Evolutionary conservation across 2,329 filamentous ascomycete species (phyloP), one percentile per base, ranked within the genome.

Genomic region (Aspergillus udagawae): DNA sequence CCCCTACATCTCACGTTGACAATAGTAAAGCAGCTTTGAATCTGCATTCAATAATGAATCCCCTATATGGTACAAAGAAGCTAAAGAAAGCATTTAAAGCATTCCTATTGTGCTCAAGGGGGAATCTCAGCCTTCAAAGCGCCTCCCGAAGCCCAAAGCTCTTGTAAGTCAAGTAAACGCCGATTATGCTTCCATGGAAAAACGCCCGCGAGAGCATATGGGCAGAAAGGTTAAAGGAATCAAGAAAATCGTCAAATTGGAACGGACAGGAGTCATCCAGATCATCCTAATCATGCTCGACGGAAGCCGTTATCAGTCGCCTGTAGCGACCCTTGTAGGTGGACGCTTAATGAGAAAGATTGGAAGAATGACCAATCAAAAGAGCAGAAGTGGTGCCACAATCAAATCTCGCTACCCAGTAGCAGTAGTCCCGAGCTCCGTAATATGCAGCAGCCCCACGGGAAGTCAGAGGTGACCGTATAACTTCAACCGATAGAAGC

Each of bases 401-500:
- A n/a, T 38, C 32, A 5, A 17, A 38, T 38, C 32, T 38, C 32
- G 3, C 32, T 38, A 17, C 0, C 32, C 32, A 38, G 4, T 38
- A 38, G 5, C 7, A 17, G 32, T 17, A 14, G 32, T 38, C 32
- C 29, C 32, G 28, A 29, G 17, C 14, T 38, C 32, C 32, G 32
- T 38, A 29, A 38, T 38, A 5, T 38, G 32, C 14, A 38, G 32
- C 32, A 38, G 32, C 14, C 32, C 32, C 2, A 14, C 7, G 32
- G 2, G 3, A 38, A 38, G n/a, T 47, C 44, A 47, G 9, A 66
- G 9, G 58, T 72, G 67, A 3, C 78, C 78, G 63, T 78, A 72
- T 51, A 80, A 55, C 50, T 74, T 73, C 52, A 79, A 58, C n/a
- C 78, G 74, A 64, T 79, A 80, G 41, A 80, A 60, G 60, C 78